phyloP scores from a whole-genome alignment of 345 rosid species.

The Camelina laxa region DNA sequence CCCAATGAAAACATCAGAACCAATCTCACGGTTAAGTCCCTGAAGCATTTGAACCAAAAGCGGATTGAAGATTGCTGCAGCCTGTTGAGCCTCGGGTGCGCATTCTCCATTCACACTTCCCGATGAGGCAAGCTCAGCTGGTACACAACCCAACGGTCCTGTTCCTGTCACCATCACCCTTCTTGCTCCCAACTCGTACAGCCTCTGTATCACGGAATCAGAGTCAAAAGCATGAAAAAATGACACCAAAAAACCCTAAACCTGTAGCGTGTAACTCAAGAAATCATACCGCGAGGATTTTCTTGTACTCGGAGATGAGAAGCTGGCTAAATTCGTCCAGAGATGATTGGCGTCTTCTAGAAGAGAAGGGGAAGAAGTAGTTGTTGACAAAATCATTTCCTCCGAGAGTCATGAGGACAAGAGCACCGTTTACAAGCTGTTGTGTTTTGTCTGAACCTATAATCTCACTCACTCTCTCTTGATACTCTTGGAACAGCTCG shows the following conservation, averaged over 20 bases:
- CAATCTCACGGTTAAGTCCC: constrained; percentile 59
- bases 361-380: constrained; percentile 42
- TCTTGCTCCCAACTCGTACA: constrained; percentile 67
- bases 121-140: constrained; percentile 60
- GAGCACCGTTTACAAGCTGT: constrained; percentile 53
- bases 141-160: constrained; percentile 81
- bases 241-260: background rate
- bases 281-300: constrained; percentile 34
- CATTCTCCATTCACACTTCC: constrained; percentile 71
- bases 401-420: constrained; percentile 46
- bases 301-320: constrained; percentile 44
- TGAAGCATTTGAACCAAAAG: constrained; percentile 58
- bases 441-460: constrained; percentile 54
- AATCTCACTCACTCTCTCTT: constrained; percentile 51
- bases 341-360: constrained; percentile 40
- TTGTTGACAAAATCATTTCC: constrained; percentile 50
- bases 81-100: constrained; percentile 63
- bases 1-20: constrained; percentile 58
- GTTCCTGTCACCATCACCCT: constrained; percentile 83
- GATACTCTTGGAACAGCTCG: constrained; percentile 64
- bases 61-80: constrained; percentile 70
- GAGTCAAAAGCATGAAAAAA: constrained; percentile 14
- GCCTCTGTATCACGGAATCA: constrained; percentile 47
- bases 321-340: constrained; percentile 37
- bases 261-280: constrained; percentile 1